Evolutionary conservation across 2,329 filamentous ascomycete species (phyloP), one percentile per base, ranked within the genome.

Genomic region (Calonectria ilicicola): DNA sequence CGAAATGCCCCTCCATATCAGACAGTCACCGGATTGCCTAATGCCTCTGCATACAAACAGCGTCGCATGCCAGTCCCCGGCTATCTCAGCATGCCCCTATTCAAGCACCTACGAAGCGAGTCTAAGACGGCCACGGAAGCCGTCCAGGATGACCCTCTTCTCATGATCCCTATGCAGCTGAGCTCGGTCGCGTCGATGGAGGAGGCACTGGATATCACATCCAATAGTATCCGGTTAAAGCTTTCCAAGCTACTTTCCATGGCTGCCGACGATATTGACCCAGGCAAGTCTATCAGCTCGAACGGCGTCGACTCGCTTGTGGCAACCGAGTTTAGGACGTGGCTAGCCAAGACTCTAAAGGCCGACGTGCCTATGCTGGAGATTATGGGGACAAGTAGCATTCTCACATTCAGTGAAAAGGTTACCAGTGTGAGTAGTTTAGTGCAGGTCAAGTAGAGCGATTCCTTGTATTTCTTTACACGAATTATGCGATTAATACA

Each of bases 31-130:
- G 64, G 64, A 53, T 66, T 66, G 32, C 64, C 64, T 19, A 66
- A 35, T 14, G 47, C 64, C 15, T 29, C 46, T 53, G 14, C 32
- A 17, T 66, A 66, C 12, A 66, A 23, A 21, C 64, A 66, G 64
- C 64, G 64, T 12, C 64, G 64, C 46, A 53, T 66, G 64, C 64
- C 64, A n/a, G 29, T 53, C 29, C 64, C 64, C 9, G 64, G 64
- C 32, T 66, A 51, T 27, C 64, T 66, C 46, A 66, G 35, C 35
- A 53, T 66, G 64, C 64, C 64, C 4, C 21, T 66, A 6, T 66
- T 66, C 46, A 66, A 66, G 10, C 64, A 74, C 29, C 27, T 70
- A 38, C 68, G 53, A 2, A 58, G 53, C 14, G 53, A 58, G 32
- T 58, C 53, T 14, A 58, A 58, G 21, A 58, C 53, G n/a, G 32